phyloP scores from a whole-genome alignment of 352 stramenopile genomes.

The Aphanomyces stellatus region DNA sequence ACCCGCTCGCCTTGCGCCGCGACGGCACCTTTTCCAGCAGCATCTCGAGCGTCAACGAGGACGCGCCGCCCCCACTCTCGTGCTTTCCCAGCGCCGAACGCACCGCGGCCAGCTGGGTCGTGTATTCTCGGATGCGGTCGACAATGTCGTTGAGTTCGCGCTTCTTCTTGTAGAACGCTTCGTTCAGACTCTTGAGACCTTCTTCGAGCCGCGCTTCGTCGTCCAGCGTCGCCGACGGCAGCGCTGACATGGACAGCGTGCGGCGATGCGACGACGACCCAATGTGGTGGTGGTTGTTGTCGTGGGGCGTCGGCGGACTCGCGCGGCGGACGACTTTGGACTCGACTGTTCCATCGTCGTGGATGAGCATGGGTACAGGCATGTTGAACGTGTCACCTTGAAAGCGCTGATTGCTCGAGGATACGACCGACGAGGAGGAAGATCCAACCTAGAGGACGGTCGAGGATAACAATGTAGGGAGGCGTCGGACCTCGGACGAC shows the following conservation, averaged over 20 bases:
- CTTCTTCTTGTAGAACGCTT: conserved; percentile 22
- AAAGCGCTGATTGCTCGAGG: too few species aligned
- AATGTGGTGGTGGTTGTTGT: background rate
- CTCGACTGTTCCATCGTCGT: conserved; percentile 12
- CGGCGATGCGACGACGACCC: background rate
- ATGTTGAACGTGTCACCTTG: conserved; percentile 17
- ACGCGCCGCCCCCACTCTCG: background rate
- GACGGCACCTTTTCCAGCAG: background rate
- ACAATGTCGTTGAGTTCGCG: conserved; percentile 20
- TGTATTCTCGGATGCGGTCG: conserved; percentile 16
- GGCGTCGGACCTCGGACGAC: conserved; percentile 31
- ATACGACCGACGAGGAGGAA: too few species aligned
- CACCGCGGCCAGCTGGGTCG: background rate
- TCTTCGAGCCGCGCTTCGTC: conserved; percentile 17
- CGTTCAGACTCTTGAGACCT: conserved; percentile 12
- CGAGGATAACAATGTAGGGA: too few species aligned
- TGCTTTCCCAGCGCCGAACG: background rate
- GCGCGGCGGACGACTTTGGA: background rate
- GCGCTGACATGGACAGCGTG: background rate
- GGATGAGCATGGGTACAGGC: conserved; percentile 14
- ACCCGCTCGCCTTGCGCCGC: background rate
- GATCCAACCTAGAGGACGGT: too few species aligned
- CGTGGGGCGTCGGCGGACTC: background rate
- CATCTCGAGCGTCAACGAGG: background rate
- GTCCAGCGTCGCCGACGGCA: conserved; percentile 1